Evolutionary conservation across 352 stramenopile species (phyloP), one percentile per base, ranked within the genome.

Genomic region (Phytophthora constricta): DNA sequence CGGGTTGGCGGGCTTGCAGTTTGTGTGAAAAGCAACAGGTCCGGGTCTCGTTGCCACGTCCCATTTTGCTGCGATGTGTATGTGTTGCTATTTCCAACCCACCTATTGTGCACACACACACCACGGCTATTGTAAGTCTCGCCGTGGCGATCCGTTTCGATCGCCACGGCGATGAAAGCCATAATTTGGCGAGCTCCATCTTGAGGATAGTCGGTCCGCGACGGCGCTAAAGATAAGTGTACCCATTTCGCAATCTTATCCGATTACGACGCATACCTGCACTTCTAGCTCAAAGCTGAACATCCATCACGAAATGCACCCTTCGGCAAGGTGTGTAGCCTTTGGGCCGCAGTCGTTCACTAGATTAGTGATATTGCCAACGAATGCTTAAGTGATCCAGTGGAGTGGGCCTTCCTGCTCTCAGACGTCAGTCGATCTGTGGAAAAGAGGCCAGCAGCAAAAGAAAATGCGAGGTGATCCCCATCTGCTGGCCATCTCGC

Each of bases 201-300:
- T 51, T 25, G 53, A 55, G 46, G n/a, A 20, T 37, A 37, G 13
- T 7, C 13, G 7, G 31, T 37, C 31, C 31, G 31, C 31, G 31
- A 37, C n/a, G n/a, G n/a, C n/a, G n/a, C 23, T 34, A 54, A 48
- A 63, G 37, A 16, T 50, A 19, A 60, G 10, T 53, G 55, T 54
- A 55, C 31, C 46, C 42, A 54, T 61, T 64, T 25, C 31, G 33
- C 45, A 43, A 50, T 64, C 57, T 57, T 64, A 57, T 61, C 50
- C 28, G 59, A 55, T 55, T 45, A 57, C 45, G 26, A 13, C 48
- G 33, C 20, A 59, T 50, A 28, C 22, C 52, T 50, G 39, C 52
- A 59, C 31, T 13, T 37, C 13, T 37, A 11, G 31, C 31, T 37
- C 31, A 37, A 37, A 37, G 31, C 31, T 37, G 31, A 37, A 37